phyloP scores from a whole-genome alignment of 2,329 filamentous ascomycete genomes.

The Colletotrichum echinochloae region DNA sequence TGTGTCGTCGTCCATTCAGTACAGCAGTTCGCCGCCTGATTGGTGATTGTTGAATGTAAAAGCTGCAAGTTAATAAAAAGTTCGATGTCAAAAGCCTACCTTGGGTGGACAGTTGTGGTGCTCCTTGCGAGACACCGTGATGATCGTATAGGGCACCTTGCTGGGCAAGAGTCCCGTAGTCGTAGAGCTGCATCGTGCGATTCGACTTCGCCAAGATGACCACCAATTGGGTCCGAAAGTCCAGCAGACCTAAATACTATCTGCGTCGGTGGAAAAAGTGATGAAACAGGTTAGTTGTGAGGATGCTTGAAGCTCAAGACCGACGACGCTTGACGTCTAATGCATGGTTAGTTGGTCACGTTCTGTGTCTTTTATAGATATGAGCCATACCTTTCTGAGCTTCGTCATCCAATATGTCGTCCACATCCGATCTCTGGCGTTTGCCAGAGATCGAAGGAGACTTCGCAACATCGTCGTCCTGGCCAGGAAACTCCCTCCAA shows the following conservation, averaged over 20 bases:
- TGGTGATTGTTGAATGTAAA: conserved; percentile 1
- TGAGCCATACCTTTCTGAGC: conserved; percentile 43
- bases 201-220: background rate
- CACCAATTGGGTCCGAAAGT: background rate
- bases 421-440: conserved; percentile 43
- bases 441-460: conserved; percentile 40
- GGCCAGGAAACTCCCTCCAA: conserved; percentile 45
- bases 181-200: too few species aligned
- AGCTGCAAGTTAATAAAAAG: conserved; percentile 35
- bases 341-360: conserved; percentile 28
- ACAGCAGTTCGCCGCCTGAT: conserved; percentile 11
- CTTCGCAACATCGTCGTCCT: conserved; percentile 37
- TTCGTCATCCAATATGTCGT: conserved; percentile 42
- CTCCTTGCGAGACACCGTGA: background rate
- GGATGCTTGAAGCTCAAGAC: conserved; percentile 35
- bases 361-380: background rate
- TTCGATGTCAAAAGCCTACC: conserved; percentile 34
- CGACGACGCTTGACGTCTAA: conserved; percentile 46
- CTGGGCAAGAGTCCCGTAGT: background rate
- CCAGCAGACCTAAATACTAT: conserved; percentile 18
- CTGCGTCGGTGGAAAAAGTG: conserved; percentile 3
- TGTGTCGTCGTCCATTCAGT: conserved; percentile 9
- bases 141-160: background rate
- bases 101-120: conserved; percentile 11
- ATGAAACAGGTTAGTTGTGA: conserved; percentile 31